phyloP scores from a whole-genome alignment of 1,284 basidiomycete species.

The Irpex rosettiformis region DNA sequence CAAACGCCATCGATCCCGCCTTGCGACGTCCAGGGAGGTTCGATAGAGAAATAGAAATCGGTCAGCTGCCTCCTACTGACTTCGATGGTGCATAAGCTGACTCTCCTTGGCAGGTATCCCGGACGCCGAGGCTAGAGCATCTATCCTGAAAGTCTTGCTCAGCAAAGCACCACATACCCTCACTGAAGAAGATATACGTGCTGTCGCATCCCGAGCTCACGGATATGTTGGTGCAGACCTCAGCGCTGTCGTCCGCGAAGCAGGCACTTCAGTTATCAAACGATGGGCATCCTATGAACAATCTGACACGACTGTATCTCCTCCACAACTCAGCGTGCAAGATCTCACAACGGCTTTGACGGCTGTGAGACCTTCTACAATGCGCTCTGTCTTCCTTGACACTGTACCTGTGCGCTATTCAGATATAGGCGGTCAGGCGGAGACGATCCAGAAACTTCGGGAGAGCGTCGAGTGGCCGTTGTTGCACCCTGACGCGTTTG shows the following conservation, averaged over 20 bases:
- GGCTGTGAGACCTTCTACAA: slow-evolving; percentile 85
- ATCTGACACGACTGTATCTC: slow-evolving; percentile 18
- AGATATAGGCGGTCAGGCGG: slow-evolving; percentile 87
- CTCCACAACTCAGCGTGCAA: slow-evolving; percentile 46
- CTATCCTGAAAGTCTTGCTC: slow-evolving; percentile 84
- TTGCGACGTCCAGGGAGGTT: slow-evolving; percentile 92
- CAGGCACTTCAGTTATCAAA: slow-evolving; percentile 89
- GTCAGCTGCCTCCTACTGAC: slow-evolving; percentile 35
- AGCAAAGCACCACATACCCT: slow-evolving; percentile 78
- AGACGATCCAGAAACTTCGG: slow-evolving; percentile 77
- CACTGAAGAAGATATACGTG: slow-evolving; percentile 53
- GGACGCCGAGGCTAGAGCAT: slow-evolving; percentile 75
- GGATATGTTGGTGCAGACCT: slow-evolving; percentile 98
- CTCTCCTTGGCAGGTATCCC: slow-evolving; percentile 70
- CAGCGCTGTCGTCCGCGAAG: slow-evolving; percentile 88
- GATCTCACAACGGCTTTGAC: slow-evolving; percentile 78
- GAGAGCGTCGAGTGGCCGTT: slow-evolving; percentile 97
- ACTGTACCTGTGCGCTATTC: slow-evolving; percentile 80
- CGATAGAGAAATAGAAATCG: slow-evolving; percentile 97
- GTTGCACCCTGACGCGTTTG: slow-evolving; percentile 81
- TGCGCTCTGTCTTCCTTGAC: slow-evolving; percentile 92
- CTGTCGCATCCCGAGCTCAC: slow-evolving; percentile 80
- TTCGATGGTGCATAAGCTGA: neutral
- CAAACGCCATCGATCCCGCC: slow-evolving; percentile 96
- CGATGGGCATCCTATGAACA: slow-evolving; percentile 55